These are phyloP conservation scores for Caryopteris hybrid DNA, from an alignment of 305 asterid species.

Conservation along the genomic window DNA sequence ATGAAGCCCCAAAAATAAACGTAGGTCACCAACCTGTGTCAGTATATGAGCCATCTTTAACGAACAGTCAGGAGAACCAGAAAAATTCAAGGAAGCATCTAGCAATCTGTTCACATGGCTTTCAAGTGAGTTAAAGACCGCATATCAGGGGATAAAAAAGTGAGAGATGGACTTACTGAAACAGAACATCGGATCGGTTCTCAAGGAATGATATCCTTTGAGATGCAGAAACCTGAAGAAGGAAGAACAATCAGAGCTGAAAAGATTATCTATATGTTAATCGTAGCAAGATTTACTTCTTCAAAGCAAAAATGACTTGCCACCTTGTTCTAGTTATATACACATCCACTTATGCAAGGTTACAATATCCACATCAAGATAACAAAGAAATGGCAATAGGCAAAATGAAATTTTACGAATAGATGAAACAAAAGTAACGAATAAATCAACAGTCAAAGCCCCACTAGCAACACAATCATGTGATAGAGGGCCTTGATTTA, in stretches of 20 bases:
- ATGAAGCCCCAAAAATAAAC: not conserved
- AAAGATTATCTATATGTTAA: slow-evolving; percentile 10
- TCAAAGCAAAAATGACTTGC: not conserved
- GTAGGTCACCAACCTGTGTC: slow-evolving; percentile 58
- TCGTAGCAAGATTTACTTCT: slow-evolving; percentile 8
- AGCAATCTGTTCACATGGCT: slow-evolving; percentile 53
- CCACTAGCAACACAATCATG: slow-evolving; percentile 11
- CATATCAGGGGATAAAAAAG: slow-evolving; percentile 2
- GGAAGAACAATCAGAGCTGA: slow-evolving; percentile 7
- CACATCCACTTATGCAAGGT: not conserved
- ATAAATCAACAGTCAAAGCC: not conserved
- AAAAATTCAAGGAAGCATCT: slow-evolving; percentile 74
- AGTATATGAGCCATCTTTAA: slow-evolving; percentile 84
- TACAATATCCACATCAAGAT: not conserved
- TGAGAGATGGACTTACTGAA: slow-evolving; percentile 57
- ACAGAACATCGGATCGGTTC: slow-evolving; percentile 65
- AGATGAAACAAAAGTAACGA: not conserved
- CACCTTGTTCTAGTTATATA: slow-evolving; percentile 11
- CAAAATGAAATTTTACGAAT: slow-evolving; percentile 2
- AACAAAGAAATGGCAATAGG: not conserved
- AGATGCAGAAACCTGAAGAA: slow-evolving; percentile 71
- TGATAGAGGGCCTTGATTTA: not conserved
- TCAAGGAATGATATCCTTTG: slow-evolving; percentile 72
- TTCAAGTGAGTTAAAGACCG: slow-evolving; percentile 15
- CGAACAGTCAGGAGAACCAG: slow-evolving; percentile 90